Base-by-base conservation (phyloP, 2,329 filamentous ascomycete genomes). In the Xylaria multiplex region DNA sequence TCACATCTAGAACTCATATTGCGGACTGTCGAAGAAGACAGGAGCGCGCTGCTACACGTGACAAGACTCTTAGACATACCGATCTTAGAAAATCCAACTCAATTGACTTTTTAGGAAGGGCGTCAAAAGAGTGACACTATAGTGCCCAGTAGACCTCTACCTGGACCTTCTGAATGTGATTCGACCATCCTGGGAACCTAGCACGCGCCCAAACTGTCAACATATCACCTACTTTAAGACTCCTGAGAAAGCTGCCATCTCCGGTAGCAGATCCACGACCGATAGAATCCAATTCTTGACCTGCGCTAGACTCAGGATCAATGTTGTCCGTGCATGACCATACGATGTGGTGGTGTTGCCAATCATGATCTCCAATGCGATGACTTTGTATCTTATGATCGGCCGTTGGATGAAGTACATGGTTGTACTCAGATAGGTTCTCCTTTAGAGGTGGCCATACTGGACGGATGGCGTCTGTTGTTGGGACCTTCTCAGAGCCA, bases 161-260 rank as follows among this genome's bases (percentile, higher is more conserved):
- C 73, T 81, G 80, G 2, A 85, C 83, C 13, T 77, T 79, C 53
- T 84, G 74, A 9, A 89, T 74, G 13, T 77, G 59, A 67, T 90
- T 90, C 1, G 60, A 52, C 88, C 88, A 90, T 0, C 77, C 82
- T 0, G 73, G 75, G 62, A 86, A 90, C 64, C 87, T 81, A 2
- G 86, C 82, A 75, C 85, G 88, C 0, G 79, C 87, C 88, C 88
- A 90, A 1, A 90, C 72, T 0, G 87, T 89, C 11, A 90, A 77
- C 19, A 88, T 82, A 69, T 90, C 88, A 0, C 88, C 88, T n/a
- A 87, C 69, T 69, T 81, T 83, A 69, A 90, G 72, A 52, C 77
- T 79, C 16, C 84, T 82, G 40, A 90, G 83, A 74, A 88, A 89
- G 43, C 82, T 77, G 1, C 88, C 88, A 58, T 83, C 81, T 0